Conservation (phyloP, 768 basidiomycete genomes). For the Kwoniella mangroviensis region DNA sequence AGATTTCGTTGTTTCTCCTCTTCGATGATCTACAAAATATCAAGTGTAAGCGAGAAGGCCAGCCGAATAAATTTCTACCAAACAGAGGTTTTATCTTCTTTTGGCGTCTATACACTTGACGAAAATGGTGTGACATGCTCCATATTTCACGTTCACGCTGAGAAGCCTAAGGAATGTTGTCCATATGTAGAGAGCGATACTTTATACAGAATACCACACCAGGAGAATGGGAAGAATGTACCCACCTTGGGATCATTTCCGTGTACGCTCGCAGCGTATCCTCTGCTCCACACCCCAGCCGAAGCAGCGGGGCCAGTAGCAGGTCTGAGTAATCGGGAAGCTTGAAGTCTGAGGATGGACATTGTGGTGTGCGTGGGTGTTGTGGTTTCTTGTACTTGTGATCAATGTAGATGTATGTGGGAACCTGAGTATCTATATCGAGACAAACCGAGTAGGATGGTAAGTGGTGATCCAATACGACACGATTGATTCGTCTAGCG, state of each 20-base stretch:
- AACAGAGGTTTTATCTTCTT: not conserved
- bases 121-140: too few relatives aligned
- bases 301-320: slow-evolving; percentile 10
- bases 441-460: not conserved
- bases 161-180: too few relatives aligned
- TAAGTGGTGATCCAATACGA: slow-evolving; percentile 2
- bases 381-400: not conserved
- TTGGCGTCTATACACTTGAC: not conserved
- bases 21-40: slow-evolving; percentile 23
- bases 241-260: slow-evolving; percentile 35
- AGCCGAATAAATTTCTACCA: not conserved
- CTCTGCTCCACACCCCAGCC: slow-evolving; percentile 13
- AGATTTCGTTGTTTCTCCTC: slow-evolving; percentile 46
- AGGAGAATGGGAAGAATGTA: not conserved
- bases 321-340: slow-evolving; percentile 24
- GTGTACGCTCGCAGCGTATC: slow-evolving; percentile 25
- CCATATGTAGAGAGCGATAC: too few relatives aligned
- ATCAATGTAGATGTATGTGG: not conserved
- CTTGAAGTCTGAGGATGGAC: slow-evolving; percentile 33
- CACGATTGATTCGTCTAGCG: not conserved
- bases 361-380: slow-evolving; percentile 16
- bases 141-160: too few relatives aligned
- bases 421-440: not conserved
- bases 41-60: not conserved
- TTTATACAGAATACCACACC: not conserved